Percentiles rank a stretch among this genome's conserved stretches.
phyloP scores from a whole-genome alignment of 257 asterid species.

The Voacanga thouarsii region DNA sequence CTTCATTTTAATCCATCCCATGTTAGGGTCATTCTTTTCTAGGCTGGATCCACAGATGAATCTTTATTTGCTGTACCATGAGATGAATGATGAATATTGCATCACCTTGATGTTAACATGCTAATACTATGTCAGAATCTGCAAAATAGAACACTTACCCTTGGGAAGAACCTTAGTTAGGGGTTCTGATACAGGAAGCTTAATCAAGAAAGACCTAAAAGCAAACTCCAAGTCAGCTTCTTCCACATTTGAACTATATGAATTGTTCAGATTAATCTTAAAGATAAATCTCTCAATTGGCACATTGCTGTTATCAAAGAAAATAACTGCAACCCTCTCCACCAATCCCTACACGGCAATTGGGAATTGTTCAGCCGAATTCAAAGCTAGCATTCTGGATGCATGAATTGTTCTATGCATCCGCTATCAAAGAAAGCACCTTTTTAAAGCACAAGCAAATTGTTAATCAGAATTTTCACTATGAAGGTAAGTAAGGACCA shows the following conservation, averaged over 20 bases:
- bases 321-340: constrained; percentile 82
- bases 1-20: background rate
- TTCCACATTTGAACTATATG: constrained; percentile 58
- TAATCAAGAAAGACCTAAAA: constrained; percentile 75
- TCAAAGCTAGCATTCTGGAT: background rate
- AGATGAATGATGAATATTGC: background rate
- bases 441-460: background rate
- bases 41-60: background rate
- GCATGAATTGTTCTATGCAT: background rate
- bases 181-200: constrained; percentile 72
- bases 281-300: constrained; percentile 86
- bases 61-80: background rate
- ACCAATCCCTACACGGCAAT: constrained; percentile 59
- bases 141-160: constrained; percentile 35
- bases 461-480: background rate
- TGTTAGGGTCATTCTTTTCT: background rate
- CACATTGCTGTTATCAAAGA: constrained; percentile 46
- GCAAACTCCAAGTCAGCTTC: constrained; percentile 67
- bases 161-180: constrained; percentile 61
- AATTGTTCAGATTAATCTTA: constrained; percentile 64
- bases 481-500: background rate
- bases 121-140: background rate
- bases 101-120: background rate
- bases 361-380: background rate
- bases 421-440: background rate